Evolutionary conservation across 2,329 filamentous ascomycete species (phyloP), one percentile per base, ranked within the genome.

Genomic region (Stagonosporopsis rhizophila): DNA sequence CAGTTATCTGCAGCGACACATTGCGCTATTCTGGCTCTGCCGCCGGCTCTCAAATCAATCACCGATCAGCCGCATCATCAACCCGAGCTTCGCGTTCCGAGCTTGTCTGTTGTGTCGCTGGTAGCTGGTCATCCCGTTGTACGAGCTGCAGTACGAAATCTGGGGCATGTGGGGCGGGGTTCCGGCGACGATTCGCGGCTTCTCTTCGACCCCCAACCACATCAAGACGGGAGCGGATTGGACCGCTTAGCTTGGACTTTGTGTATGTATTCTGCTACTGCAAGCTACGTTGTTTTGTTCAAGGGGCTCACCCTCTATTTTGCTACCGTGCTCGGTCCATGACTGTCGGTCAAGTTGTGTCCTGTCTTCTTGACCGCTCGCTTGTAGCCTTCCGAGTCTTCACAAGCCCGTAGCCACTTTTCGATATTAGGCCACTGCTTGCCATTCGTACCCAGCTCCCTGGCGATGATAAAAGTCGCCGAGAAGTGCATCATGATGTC

Each of bases 401-500:
- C 71, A 60, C 76, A 79, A 25, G 65, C 66, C 55, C 70, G 62
- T 45, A 78, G 45, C 73, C 77, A 80, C 66, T 67, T 65, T 41
- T 73, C 66, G 20, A 66, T 56, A 22, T 59, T 61, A 1, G 56
- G 52, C 49, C 54, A 64, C 20, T 67, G 69, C 56, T 67, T 75
- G 0, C 72, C 75, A 4, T 58, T 58, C 5, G 71, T 76, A 1
- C 77, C 78, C 52, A 80, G 54, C 48, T 74, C 64, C 39, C 72
- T 72, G 19, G 54, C 63, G 6, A 80, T 56, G 27, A 81, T 78
- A 55, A 80, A 80, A 0, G 73, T 62, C 6, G 73, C 66, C 4
- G 69, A 74, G 44, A 81, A 80, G 6, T 75, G 69, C 76, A 81
- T 79, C 76, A 80, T 79, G 38, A 75, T 74, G 67, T 82, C 80